phyloP scores from a whole-genome alignment of 164 flowering plant genomes.

The Cinnamomum micranthum region DNA sequence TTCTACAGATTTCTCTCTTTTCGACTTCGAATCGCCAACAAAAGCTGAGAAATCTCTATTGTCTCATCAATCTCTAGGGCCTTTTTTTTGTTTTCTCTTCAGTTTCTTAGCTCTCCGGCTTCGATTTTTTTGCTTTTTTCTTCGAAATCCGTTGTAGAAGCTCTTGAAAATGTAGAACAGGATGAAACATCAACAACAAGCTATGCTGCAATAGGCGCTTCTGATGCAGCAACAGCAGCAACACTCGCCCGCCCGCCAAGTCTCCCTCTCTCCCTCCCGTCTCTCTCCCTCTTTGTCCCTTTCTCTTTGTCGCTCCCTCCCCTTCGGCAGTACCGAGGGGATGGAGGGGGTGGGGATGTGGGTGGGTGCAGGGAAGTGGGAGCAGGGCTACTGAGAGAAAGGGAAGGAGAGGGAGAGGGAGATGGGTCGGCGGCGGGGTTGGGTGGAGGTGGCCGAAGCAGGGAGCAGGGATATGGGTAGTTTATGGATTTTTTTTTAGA shows the following conservation, averaged over 20 bases:
- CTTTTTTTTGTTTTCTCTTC: neutral
- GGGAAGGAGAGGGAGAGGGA: too few species aligned
- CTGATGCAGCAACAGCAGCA: slow-evolving; percentile 70
- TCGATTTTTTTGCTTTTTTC: neutral
- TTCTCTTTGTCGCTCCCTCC: too few species aligned
- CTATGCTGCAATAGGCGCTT: slow-evolving; percentile 20
- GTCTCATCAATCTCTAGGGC: neutral
- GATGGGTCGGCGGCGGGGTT: too few species aligned
- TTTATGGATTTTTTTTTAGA: too few species aligned
- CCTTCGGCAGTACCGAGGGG: too few species aligned
- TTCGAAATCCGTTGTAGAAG: neutral
- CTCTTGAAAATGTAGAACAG: slow-evolving; percentile 51
- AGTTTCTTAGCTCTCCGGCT: neutral
- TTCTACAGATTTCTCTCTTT: neutral
- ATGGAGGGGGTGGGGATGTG: too few species aligned
- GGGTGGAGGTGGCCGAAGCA: too few species aligned
- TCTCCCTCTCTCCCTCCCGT: too few species aligned
- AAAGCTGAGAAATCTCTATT: neutral
- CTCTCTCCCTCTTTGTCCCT: too few species aligned
- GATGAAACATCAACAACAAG: slow-evolving; percentile 67
- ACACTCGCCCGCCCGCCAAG: slow-evolving; percentile 38
- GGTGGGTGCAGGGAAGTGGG: too few species aligned
- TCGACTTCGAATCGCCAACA: neutral
- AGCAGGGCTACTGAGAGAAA: too few species aligned
- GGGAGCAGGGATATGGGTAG: too few species aligned